These are phyloP conservation scores for Picea glauca DNA, from an alignment of 75 land plant genomes.

Conservation along the genomic window DNA sequence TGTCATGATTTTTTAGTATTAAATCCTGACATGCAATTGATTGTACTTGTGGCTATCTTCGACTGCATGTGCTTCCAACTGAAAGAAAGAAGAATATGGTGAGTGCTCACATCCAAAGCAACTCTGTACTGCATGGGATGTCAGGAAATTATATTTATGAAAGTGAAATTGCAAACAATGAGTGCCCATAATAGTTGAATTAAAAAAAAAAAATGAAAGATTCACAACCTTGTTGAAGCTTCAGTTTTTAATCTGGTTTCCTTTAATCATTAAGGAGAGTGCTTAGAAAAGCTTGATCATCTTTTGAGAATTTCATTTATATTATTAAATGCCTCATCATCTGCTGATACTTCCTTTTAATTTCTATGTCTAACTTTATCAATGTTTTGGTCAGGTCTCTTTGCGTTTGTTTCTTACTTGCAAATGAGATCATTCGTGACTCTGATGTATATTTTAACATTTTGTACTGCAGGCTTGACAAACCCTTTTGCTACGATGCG, in stretches of 20 bases:
- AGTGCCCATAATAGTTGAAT: background rate
- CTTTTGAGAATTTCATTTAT: background rate
- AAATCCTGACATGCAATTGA: background rate
- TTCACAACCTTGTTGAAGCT: background rate
- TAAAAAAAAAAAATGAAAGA: background rate
- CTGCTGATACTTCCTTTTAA: background rate
- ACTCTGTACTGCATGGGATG: background rate
- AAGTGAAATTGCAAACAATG: too few relatives aligned
- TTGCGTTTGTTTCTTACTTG: background rate
- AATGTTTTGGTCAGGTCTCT: background rate
- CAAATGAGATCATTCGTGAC: background rate
- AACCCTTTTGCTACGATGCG: conserved; percentile 94
- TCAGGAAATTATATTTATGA: too few relatives aligned
- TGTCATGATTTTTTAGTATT: conserved; percentile 2
- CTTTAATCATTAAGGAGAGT: background rate
- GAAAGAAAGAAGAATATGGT: conserved; percentile 14
- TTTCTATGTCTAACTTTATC: background rate
- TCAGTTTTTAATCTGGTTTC: background rate
- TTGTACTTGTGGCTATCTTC: background rate
- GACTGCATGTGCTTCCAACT: background rate
- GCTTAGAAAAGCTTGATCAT: background rate
- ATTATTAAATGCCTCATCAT: background rate
- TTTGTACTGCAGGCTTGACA: conserved; percentile 63
- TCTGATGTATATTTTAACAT: conserved; percentile 4
- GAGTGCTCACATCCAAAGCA: background rate